Percentiles rank a stretch among this genome's conserved stretches.
These are phyloP conservation scores for Thermochaetoides thermophila DNA, from an alignment of 495 filamentous ascomycete genomes.

Conservation along the genomic window DNA sequence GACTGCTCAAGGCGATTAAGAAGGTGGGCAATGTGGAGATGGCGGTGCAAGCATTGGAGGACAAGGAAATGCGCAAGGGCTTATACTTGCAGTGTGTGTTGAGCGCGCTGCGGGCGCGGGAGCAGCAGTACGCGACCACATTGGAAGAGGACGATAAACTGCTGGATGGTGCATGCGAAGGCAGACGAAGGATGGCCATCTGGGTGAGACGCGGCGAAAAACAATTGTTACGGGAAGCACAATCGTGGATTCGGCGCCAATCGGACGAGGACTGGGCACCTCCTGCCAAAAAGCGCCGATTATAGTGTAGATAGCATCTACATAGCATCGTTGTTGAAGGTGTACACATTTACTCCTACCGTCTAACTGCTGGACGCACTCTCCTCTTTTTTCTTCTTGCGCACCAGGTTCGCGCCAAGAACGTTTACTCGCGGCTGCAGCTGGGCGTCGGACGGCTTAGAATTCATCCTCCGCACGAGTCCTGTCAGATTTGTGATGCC, in stretches of 20 bases:
- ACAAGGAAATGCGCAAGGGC: constrained; percentile 25
- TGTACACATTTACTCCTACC: no score
- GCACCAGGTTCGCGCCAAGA: constrained; percentile 12
- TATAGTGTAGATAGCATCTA: constrained; percentile 46
- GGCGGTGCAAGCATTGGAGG: constrained; percentile 17
- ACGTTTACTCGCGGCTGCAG: constrained; percentile 13
- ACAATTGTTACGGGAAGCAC: constrained; percentile 40
- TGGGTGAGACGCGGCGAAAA: constrained; percentile 75
- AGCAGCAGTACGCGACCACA: constrained; percentile 46
- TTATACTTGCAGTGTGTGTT: constrained; percentile 23
- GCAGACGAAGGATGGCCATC: no score
- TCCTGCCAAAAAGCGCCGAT: constrained; percentile 11
- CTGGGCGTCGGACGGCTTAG: background rate
- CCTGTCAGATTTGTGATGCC: constrained; percentile 22
- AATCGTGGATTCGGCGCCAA: constrained; percentile 7
- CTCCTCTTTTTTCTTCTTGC: constrained; percentile 10
- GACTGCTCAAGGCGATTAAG: constrained; percentile 26
- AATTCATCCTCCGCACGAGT: constrained; percentile 26
- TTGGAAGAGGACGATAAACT: constrained; percentile 46
- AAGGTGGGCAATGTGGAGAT: constrained; percentile 18
- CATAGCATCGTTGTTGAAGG: constrained; percentile 41
- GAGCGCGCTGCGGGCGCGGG: constrained; percentile 26
- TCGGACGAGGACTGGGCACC: constrained; percentile 10
- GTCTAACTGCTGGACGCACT: background rate
- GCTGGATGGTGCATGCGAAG: constrained; percentile 21